Evolutionary conservation across 78 protist genomes (phyloP), one percentile per base, ranked within the genome.

Genomic region (Dictyostelium brefeldianum): DNA sequence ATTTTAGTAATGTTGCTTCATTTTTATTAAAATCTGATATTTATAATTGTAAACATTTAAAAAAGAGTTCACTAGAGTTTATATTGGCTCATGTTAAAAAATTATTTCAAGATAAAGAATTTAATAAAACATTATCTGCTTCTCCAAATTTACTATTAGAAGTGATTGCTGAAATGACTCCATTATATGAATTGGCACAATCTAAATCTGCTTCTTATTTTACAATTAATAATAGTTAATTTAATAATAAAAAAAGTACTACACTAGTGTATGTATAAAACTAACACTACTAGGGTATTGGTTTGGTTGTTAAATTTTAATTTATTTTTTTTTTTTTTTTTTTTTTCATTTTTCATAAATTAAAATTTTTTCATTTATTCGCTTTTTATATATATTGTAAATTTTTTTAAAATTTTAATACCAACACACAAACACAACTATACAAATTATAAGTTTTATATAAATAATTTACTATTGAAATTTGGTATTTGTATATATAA

Each of bases 81-180:
- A 77, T 77, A 8, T 31, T 87, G 69, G 25, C 77, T 46, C 36
- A 51, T 14, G 80, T 87, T 51, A 87, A 77, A 51, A 74, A 65
- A 51, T 18, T 87, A n/a, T 54, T 62, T 31, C 64, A 54, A 12
- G 46, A 31, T 15, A 65, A 74, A 6, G 93, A 87, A 6, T 87
- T 87, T 87, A 81, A 77, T n/a, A 47, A 29, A 11, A 54, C 27
- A 4, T 50, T 87, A 22, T 15, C 22, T 9, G 62, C 25, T 27
- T 87, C 74, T 1, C 84, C 93, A 31, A 20, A 17, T 8, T 41
- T 87, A 77, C 43, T 87, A 17, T 62, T 50, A 2, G 93, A 87
- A 50, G 69, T 87, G 31, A 57, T 87, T 10, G 54, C 64, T n/a
- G 84, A 87, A 62, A 87, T 87, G 93, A 84, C 84, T 8, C 93